Conservation (phyloP, 306 rosid genomes). For the Coriaria nepalensis region DNA sequence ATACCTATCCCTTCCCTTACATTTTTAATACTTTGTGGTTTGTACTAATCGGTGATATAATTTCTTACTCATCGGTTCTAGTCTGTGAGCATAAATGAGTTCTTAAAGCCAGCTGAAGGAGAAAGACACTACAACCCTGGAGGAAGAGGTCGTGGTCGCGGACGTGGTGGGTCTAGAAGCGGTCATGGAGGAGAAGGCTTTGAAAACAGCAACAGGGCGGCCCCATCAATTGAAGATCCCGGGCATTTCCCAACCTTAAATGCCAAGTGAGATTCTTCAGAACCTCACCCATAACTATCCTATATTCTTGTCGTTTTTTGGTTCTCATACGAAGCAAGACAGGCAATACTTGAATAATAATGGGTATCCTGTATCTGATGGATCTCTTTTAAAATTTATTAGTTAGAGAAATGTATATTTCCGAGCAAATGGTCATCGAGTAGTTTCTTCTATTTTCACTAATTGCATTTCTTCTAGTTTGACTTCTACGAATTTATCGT, state of each 20-base stretch:
- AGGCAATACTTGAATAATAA: constrained; percentile 26
- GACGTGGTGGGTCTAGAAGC: constrained; percentile 33
- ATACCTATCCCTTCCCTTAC: background rate
- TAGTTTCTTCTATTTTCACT: too few relatives aligned
- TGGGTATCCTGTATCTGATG: constrained; percentile 34
- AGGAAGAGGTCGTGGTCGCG: constrained; percentile 79
- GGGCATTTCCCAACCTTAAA: constrained; percentile 93
- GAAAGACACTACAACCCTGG: constrained; percentile 52
- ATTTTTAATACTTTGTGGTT: background rate
- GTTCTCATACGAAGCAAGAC: constrained; percentile 28
- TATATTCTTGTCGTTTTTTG: constrained; percentile 38
- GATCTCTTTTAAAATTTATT: constrained; percentile 14
- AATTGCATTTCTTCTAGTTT: too few relatives aligned
- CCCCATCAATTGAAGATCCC: constrained; percentile 77
- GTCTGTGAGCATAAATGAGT: constrained; percentile 77
- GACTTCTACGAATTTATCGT: too few relatives aligned
- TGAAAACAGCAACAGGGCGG: constrained; percentile 28
- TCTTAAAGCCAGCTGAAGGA: constrained; percentile 88
- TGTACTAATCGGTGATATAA: background rate
- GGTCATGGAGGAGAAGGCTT: constrained; percentile 22
- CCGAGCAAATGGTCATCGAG: too few relatives aligned
- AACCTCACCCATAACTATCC: constrained; percentile 19
- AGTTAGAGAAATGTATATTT: constrained; percentile 37
- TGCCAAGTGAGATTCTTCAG: constrained; percentile 55
- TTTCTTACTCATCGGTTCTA: constrained; percentile 12